Conservation (phyloP, 495 filamentous ascomycete genomes). For the Aspergillus saccharolyticus region DNA sequence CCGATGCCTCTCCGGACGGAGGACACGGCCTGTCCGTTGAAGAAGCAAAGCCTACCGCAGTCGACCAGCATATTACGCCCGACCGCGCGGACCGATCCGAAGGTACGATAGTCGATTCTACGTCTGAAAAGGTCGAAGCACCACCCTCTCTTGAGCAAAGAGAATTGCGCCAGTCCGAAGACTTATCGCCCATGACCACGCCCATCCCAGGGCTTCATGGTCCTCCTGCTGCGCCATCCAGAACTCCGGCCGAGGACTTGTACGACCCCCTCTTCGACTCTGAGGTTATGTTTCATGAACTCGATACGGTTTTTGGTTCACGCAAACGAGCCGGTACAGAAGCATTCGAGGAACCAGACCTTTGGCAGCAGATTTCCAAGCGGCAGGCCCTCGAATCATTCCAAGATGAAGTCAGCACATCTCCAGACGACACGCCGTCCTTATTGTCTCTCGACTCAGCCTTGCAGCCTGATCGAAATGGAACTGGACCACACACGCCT, state of each 20-base stretch:
- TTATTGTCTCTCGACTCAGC: constrained; percentile 20
- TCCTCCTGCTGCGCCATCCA: background rate
- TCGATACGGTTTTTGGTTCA: constrained; percentile 17
- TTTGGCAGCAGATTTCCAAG: constrained; percentile 16
- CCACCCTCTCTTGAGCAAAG: background rate
- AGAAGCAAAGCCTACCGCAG: background rate
- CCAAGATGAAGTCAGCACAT: background rate
- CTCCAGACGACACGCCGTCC: constrained; percentile 21
- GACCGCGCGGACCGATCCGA: background rate
- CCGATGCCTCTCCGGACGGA: constrained; percentile 12
- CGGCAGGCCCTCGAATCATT: constrained; percentile 12
- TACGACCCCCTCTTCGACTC: constrained; percentile 21
- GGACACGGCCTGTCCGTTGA: constrained; percentile 4
- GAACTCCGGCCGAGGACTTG: constrained; percentile 6
- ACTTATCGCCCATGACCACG: background rate
- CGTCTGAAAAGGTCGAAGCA: background rate
- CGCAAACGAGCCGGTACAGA: constrained; percentile 23
- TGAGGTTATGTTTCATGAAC: constrained; percentile 16
- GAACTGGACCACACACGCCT: constrained; percentile 17
- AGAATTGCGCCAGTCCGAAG: background rate
- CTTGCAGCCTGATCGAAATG: constrained; percentile 9
- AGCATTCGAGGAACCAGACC: constrained; percentile 17
- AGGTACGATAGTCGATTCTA: background rate
- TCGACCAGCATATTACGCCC: background rate
- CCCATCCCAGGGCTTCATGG: background rate